Conservation (phyloP, 1,139 yeast genomes). For the Geotrichum australiense region DNA sequence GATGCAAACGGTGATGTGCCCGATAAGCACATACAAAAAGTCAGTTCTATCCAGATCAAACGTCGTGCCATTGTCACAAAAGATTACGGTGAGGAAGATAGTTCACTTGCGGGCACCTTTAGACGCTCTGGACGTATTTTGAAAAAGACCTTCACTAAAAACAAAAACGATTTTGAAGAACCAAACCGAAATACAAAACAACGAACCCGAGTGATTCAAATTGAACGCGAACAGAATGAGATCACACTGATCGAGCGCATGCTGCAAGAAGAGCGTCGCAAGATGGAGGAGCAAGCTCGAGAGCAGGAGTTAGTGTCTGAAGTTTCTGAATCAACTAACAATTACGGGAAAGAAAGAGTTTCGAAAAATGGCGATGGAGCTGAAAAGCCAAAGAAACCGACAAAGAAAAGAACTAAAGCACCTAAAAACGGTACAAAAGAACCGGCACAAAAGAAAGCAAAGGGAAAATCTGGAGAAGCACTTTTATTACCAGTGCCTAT, state of each 20-base stretch:
- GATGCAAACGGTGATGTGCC: background rate
- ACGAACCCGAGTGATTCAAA: background rate
- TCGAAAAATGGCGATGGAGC: conserved; percentile 4
- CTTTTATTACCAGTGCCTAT: conserved; percentile 3
- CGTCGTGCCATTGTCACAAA: conserved; percentile 3
- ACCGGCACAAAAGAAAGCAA: conserved; percentile 4
- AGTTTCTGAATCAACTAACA: conserved; percentile 1
- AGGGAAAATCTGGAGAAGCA: conserved; percentile 4
- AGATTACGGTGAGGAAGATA: conserved; percentile 29
- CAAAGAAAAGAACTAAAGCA: conserved; percentile 4
- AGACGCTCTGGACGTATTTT: conserved; percentile 26
- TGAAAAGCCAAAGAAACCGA: conserved; percentile 5
- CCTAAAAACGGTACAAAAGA: conserved; percentile 1
- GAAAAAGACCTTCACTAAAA: conserved; percentile 20
- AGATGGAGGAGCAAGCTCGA: conserved; percentile 7
- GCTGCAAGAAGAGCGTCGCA: conserved; percentile 6
- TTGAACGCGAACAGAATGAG: conserved; percentile 8
- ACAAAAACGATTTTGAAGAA: background rate
- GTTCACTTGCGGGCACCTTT: conserved; percentile 23
- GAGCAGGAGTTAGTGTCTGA: conserved; percentile 3
- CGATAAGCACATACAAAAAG: conserved; percentile 1
- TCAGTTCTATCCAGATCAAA: background rate
- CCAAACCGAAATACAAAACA: background rate
- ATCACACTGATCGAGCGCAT: background rate
- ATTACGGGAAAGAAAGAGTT: conserved; percentile 3